These are phyloP conservation scores for Trichoderma simmonsii DNA, from an alignment of 2,329 filamentous ascomycete species.

Conservation along the genomic window DNA sequence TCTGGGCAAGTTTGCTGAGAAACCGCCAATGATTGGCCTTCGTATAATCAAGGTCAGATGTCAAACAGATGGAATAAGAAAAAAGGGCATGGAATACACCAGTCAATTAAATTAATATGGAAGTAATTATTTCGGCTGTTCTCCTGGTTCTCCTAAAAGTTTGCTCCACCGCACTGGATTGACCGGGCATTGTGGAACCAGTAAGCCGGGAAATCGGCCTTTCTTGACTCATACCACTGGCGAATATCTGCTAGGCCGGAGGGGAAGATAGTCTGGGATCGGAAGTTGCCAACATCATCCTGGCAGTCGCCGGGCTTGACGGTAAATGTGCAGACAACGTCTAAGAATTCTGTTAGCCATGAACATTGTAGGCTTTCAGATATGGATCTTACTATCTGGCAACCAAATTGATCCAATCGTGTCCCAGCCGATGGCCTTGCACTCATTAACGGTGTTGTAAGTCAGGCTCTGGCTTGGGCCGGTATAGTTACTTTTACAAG, in stretches of 20 bases:
- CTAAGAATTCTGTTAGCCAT: background rate
- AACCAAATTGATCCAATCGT: slow-evolving; percentile 8
- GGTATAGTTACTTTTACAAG: background rate
- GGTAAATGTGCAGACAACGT: slow-evolving; percentile 10
- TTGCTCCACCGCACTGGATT: slow-evolving; percentile 4
- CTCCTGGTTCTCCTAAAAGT: too few relatives aligned
- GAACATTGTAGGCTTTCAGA: background rate
- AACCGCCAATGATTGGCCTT: too few relatives aligned
- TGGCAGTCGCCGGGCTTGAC: slow-evolving; percentile 10
- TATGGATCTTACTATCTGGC: background rate
- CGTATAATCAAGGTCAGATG: too few relatives aligned
- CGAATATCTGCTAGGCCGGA: slow-evolving; percentile 4
- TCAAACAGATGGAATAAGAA: too few relatives aligned
- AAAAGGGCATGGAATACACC: too few relatives aligned
- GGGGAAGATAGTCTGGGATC: slow-evolving; percentile 1
- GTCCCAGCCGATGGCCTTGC: background rate
- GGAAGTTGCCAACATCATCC: slow-evolving; percentile 5
- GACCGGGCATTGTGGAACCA: slow-evolving; percentile 6
- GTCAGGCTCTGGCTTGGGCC: slow-evolving; percentile 4
- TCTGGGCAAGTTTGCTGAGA: too few relatives aligned
- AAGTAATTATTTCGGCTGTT: background rate
- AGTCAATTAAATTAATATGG: too few relatives aligned
- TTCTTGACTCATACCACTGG: background rate
- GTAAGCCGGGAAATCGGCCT: background rate
- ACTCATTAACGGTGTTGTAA: background rate